Evolutionary conservation across 306 rosid species (phyloP).

Genomic region (Morella rubra): DNA sequence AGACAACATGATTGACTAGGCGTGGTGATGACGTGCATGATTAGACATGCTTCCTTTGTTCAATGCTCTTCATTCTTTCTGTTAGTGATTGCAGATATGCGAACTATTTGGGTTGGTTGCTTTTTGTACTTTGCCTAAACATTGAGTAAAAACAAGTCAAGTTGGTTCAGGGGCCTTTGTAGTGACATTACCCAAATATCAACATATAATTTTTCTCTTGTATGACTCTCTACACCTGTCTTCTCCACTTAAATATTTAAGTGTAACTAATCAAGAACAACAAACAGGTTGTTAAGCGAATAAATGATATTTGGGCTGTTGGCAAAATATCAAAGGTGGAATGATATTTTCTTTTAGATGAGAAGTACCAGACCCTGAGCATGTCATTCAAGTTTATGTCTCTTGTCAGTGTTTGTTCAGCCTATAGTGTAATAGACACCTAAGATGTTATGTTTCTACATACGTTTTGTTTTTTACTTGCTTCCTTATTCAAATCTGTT

Average conservation of each 20-base stretch:
- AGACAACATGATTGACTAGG: neutral
- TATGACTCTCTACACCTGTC: neutral
- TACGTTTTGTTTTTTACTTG: conserved; percentile 32
- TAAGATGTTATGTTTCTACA: conserved; percentile 35
- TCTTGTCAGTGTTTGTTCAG: conserved; percentile 12
- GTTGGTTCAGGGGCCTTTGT: too few species aligned
- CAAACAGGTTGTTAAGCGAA: too few species aligned
- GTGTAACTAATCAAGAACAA: too few species aligned
- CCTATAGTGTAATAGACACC: conserved; percentile 33
- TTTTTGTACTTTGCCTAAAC: neutral
- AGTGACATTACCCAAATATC: too few species aligned
- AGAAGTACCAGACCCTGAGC: conserved; percentile 2
- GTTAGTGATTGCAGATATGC: neutral
- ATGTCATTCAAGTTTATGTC: neutral
- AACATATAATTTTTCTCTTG: too few species aligned
- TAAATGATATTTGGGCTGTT: neutral
- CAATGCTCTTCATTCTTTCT: neutral
- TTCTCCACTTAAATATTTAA: neutral
- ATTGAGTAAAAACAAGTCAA: neutral
- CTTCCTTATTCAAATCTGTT: conserved; percentile 51
- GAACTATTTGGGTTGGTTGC: neutral
- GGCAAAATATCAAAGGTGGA: too few species aligned
- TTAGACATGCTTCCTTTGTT: neutral
- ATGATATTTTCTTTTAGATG: too few species aligned
- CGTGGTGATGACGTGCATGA: neutral